Percentiles rank a stretch among this genome's conserved stretches.
These are phyloP conservation scores for Stygiomarasmius scandens DNA, from an alignment of 1,284 basidiomycete genomes.

Conservation along the genomic window DNA sequence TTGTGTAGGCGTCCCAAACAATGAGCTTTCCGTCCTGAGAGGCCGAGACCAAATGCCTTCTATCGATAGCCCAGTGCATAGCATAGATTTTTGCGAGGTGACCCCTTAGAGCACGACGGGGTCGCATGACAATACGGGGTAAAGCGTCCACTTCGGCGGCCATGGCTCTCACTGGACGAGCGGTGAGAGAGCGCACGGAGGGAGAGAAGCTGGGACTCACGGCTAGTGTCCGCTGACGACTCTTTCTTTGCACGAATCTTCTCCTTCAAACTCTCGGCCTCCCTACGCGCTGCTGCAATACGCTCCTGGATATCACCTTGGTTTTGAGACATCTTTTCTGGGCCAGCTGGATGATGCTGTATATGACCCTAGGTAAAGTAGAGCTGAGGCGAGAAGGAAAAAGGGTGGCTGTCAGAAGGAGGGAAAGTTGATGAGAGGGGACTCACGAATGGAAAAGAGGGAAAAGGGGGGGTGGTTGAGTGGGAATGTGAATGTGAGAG, in stretches of 20 bases:
- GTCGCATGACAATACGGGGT: slow-evolving; percentile 94
- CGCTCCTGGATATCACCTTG: slow-evolving; percentile 90
- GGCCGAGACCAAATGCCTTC: slow-evolving; percentile 95
- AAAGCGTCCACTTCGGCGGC: slow-evolving; percentile 94
- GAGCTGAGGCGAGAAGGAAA: not conserved
- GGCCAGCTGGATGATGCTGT: not conserved
- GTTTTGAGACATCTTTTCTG: slow-evolving; percentile 67
- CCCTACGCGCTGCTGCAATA: slow-evolving; percentile 94
- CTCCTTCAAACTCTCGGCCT: slow-evolving; percentile 96
- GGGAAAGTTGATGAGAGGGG: not conserved
- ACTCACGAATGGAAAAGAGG: slow-evolving; percentile 7
- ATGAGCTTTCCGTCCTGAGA: slow-evolving; percentile 99
- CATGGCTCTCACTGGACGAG: slow-evolving; percentile 84
- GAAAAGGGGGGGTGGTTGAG: not conserved
- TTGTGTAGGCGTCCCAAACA: slow-evolving; percentile 99
- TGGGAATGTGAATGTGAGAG: not conserved
- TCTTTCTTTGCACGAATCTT: slow-evolving; percentile 95
- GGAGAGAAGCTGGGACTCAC: slow-evolving; percentile 56
- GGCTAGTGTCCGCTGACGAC: slow-evolving; percentile 93
- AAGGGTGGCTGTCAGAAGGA: not conserved
- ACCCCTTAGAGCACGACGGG: slow-evolving; percentile 91
- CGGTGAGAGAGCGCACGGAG: not conserved
- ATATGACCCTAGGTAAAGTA: not conserved
- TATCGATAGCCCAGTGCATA: slow-evolving; percentile 98
- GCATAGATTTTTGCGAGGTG: slow-evolving; percentile 99